Evolutionary conservation across 192 early-diverging fungal genomes (phyloP), one percentile per base, ranked within the genome.

Genomic region (Lunasporangiospora selenospora): DNA sequence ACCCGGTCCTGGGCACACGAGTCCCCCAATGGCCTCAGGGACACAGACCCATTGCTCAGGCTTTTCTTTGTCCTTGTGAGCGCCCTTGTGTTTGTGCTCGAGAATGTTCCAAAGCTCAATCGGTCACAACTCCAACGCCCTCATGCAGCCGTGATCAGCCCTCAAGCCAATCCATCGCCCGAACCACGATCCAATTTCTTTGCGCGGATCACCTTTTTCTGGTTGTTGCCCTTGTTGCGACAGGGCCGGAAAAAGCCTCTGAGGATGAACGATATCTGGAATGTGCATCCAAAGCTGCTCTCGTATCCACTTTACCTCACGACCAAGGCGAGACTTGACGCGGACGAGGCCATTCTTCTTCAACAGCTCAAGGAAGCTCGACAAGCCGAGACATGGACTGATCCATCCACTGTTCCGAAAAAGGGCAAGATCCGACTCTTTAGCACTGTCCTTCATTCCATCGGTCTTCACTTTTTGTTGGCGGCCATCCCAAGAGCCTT

Each of bases 1-100:
- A 50, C 83, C 23, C 69, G 85, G 10, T 80, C 83, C 23, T 57
- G 66, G 55, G 59, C 62, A 23, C 53, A 73, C 32, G 52, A 37
- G 8, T 44, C 44, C 4, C 31, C 67, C 32, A n/a, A 26, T 8
- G 54, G 60, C 1, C 59, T 62, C 33, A 46, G 54, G 13, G 47
- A 73, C 8, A 47, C 67, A 11, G 30, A 39, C 3, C 46, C 80
- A 10, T 53, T 76, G n/a, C 58, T 76, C 7, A 73, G 66, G 10
- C 56, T 67, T 13, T 12, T 64, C 30, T 64, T 60, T 37, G 69
- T 59, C 24, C 52, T 62, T 33, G 26, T 79, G 23, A 60, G 83
- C 8, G 34, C 78, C 31, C 39, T 62, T 13, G 61, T 81, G 6
- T 81, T 82, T 51, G 40, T 65, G n/a, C 50, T 80, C 32, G 83